Percentiles rank a stretch among this genome's conserved stretches.
Conservation (phyloP, 495 filamentous ascomycete species). For the Neurospora sp. region DNA sequence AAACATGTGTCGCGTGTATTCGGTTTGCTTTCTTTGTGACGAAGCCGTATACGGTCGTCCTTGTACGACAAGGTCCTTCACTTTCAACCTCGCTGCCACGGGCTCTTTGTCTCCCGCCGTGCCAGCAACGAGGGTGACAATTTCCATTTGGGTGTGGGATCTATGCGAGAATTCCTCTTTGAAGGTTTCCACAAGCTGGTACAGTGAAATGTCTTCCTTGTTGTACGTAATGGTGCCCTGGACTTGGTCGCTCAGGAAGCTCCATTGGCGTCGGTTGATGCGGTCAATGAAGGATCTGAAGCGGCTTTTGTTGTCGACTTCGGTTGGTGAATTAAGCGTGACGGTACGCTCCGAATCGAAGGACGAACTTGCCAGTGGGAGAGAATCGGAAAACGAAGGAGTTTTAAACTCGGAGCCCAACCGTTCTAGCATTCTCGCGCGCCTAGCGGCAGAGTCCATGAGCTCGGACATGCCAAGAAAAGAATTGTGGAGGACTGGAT, state of each 20-base stretch:
- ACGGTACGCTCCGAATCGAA: not conserved
- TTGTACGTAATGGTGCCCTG: constrained; percentile 14
- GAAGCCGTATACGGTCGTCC: not conserved
- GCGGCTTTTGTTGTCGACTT: constrained; percentile 5
- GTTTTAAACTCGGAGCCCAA: not conserved
- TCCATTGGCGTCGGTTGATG: constrained; percentile 14
- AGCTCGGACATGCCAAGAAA: not conserved
- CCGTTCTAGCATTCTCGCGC: not conserved
- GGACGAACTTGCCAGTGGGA: not conserved
- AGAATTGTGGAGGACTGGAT: not conserved
- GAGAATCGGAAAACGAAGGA: not conserved
- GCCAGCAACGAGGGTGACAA: constrained; percentile 11
- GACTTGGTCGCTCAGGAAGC: constrained; percentile 4
- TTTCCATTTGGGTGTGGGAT: constrained; percentile 10
- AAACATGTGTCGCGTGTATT: constrained; percentile 13
- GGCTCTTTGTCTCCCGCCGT: not conserved
- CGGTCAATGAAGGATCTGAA: constrained; percentile 12
- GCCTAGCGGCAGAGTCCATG: not conserved
- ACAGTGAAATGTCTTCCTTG: constrained; percentile 12
- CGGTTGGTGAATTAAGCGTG: constrained; percentile 1
- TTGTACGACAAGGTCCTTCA: constrained; percentile 1
- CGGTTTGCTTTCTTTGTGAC: not conserved
- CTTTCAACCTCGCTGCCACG: constrained; percentile 6
- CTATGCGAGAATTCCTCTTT: constrained; percentile 9
- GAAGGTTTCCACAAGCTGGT: constrained; percentile 12